Conservation (phyloP, 257 asterid species). For the Salvia hispanica region DNA sequence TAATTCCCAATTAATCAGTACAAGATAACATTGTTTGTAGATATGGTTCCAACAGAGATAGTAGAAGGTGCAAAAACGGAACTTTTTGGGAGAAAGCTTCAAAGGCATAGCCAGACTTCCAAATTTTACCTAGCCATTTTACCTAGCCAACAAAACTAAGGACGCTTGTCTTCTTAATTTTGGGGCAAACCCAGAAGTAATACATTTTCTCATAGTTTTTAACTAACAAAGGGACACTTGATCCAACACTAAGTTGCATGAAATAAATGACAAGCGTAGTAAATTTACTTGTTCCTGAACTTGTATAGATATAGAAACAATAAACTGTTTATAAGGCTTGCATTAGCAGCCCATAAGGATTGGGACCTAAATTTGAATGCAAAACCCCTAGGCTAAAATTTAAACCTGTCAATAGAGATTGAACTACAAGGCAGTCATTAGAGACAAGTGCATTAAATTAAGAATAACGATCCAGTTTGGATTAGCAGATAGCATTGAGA, state of each 20-base stretch:
- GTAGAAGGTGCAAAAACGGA: conserved; percentile 7
- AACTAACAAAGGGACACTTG: conserved; percentile 2
- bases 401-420: background rate
- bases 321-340: too few relatives aligned
- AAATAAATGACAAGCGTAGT: background rate
- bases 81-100: background rate
- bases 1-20: background rate
- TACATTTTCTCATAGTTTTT: background rate
- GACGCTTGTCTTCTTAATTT: background rate
- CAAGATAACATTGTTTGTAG: background rate
- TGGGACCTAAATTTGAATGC: background rate
- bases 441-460: background rate
- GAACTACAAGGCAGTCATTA: conserved; percentile 1
- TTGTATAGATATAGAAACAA: too few relatives aligned
- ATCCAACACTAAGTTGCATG: background rate
- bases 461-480: background rate
- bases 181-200: background rate
- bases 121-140: background rate
- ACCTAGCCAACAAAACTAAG: background rate
- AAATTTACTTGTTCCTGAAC: background rate
- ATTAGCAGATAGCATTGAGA: background rate
- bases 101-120: conserved; percentile 3
- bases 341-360: too few relatives aligned
- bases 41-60: background rate
- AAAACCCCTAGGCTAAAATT: background rate